Evolutionary conservation across 306 rosid genomes (phyloP), one percentile per base, ranked within the genome.

Genomic region (Sicyos edulis): DNA sequence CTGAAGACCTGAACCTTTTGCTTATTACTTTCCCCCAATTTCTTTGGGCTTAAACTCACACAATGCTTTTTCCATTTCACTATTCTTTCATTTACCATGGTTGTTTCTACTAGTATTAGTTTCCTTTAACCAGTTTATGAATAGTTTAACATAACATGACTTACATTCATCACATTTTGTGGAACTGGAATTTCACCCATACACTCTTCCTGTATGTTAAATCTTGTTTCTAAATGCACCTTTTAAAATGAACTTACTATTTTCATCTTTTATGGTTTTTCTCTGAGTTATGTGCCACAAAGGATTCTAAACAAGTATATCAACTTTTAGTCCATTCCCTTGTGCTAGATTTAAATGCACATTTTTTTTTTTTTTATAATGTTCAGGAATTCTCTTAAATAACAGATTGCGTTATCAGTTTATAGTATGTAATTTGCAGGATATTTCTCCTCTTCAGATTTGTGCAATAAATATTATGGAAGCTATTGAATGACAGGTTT

Each of bases 381-480:
- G 14, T 8, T 8, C 45, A 4, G 55, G 7, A 19, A 7, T 13
- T 66, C 5, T 22, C 49, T 21, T 21, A 22, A 68, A 47, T 47
- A 62, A 55, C 57, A 73, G 74, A 61, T 45, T 77, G 73, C 70
- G 29, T 80, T 80, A 64, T 82, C 71, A 32, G 61, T 76, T 83
- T 73, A 37, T 59, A 76, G 75, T 70, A 73, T 68, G 76, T 54
- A 53, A 78, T 85, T 76, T 87, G 88, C 86, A 87, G 88, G 88
- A 50, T 29, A 54, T 61, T 65, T 59, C 59, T 59, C 59, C 54
- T 58, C 19, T 58, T 56, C 80, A 61, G 59, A 72, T 54, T 74
- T 45, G 67, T 57, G 78, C 37, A 59, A 69, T 73, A 82, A 77
- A 83, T 77, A 78, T 72, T 64, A 40, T 78, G 78, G 44, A 8